Evolutionary conservation across 345 rosid species (phyloP).

Genomic region (Salix brachista): DNA sequence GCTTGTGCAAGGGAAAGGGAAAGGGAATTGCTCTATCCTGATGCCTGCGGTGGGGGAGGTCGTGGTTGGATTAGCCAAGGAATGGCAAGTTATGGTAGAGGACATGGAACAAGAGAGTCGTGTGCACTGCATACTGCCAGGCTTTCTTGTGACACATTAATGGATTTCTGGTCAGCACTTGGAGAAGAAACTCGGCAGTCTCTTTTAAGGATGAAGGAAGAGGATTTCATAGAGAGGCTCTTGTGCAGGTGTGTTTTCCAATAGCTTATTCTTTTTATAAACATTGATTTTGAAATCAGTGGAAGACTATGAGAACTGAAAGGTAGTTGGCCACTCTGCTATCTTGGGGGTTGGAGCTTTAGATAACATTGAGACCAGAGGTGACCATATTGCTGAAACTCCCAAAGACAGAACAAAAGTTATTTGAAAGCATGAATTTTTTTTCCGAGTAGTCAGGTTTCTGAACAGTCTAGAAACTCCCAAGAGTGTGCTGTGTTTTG

Average conservation of each 20-base stretch:
- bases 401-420: constrained; percentile 8
- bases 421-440: not conserved
- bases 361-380: constrained; percentile 2
- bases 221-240: constrained; percentile 92
- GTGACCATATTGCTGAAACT: constrained; percentile 12
- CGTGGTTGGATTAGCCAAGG: constrained; percentile 98
- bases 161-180: constrained; percentile 91
- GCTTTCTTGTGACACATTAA: constrained; percentile 84
- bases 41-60: constrained; percentile 98
- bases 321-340: constrained; percentile 12
- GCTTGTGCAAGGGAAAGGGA: constrained; percentile 88
- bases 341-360: constrained; percentile 15
- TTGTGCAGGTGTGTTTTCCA: constrained; percentile 66
- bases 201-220: constrained; percentile 94
- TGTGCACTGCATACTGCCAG: constrained; percentile 92
- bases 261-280: constrained; percentile 14
- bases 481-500: not conserved
- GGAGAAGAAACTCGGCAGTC: constrained; percentile 82
- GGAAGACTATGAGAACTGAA: constrained; percentile 6
- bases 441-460: not conserved
- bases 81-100: constrained; percentile 70
- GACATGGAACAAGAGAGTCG: constrained; percentile 88
- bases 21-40: constrained; percentile 90
- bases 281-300: constrained; percentile 14
- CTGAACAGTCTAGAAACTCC: not conserved